Base-by-base conservation (phyloP, 1,284 basidiomycete genomes). In the Mycocalia duriaeana region DNA sequence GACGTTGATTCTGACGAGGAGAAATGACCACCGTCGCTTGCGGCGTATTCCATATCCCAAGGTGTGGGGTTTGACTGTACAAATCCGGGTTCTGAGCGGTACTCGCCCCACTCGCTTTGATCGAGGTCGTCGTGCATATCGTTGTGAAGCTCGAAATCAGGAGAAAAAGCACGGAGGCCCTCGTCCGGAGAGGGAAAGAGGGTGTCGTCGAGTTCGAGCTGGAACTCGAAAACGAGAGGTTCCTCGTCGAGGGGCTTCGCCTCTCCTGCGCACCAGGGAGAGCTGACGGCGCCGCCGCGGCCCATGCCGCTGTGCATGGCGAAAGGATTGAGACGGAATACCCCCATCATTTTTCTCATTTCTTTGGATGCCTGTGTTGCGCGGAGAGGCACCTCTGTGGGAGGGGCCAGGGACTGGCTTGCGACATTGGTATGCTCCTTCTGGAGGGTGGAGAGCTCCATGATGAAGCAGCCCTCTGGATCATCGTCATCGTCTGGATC, bases 281-380 rank as follows among this genome's bases (percentile, higher is more conserved):
- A 53, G 6, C 73, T 64, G 22, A 52, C 25, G 52, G 60, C 52
- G 39, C 56, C 43, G 44, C 67, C 60, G 25, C 65, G 67, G 28
- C 66, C 62, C 14, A 67, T 67, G 49, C 71, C 74, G 48, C 74
- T 78, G 53, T 86, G 81, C 60, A 84, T 78, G 7, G 83, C 75
- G 55, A 89, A 89, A 0, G 84, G 85, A 59, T 89, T 82, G 53
- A 89, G 73, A 8, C 86, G 75, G 61, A 89, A 86, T 11, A 82
- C 78, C 47, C 76, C 75, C 85, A 89, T 89, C 77, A 87, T 79
- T 44, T 69, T 67, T 44, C 79, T 76, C 85, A 86, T 86, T 36
- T 74, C 72, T 40, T 73, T 70, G 50, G 74, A 72, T 2, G 84
- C 85, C 54, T 85, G 79, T 0, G 81, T 85, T 11, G 85, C 85